phyloP scores from a whole-genome alignment of 2,329 filamentous ascomycete species.

The Calonectria hawksworthii region DNA sequence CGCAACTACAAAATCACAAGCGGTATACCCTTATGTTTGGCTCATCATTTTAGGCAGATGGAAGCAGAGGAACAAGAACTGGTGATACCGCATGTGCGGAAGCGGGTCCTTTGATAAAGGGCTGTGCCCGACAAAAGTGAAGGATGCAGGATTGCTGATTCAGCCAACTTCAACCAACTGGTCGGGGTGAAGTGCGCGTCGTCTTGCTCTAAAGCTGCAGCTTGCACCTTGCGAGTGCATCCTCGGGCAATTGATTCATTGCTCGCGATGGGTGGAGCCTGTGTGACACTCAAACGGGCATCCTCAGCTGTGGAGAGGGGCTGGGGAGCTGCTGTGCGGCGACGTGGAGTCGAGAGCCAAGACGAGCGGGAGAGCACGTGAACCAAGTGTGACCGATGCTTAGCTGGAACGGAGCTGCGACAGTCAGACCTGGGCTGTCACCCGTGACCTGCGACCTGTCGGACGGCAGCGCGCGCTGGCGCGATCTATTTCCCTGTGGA shows the following conservation, averaged over 20 bases:
- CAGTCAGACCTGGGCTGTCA: neutral
- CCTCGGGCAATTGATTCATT: conserved; percentile 18
- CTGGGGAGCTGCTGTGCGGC: conserved; percentile 16
- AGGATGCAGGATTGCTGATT: neutral
- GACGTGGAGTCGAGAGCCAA: conserved; percentile 22
- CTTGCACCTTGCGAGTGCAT: neutral
- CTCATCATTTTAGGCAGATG: neutral
- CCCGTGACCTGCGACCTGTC: conserved; percentile 32
- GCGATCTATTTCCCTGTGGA: conserved; percentile 44
- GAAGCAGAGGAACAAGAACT: neutral
- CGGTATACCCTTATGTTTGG: neutral
- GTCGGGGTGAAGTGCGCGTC: neutral
- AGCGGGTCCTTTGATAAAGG: neutral
- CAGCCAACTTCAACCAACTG: neutral
- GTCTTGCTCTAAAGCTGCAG: conserved; percentile 2
- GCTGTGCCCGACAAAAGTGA: neutral
- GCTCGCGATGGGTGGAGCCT: conserved; percentile 16
- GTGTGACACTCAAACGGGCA: conserved; percentile 15
- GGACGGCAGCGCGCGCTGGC: conserved; percentile 35
- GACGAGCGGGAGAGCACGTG: conserved; percentile 9
- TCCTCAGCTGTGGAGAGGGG: neutral
- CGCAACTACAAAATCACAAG: neutral
- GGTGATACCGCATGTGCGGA: neutral
- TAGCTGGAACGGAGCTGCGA: conserved; percentile 9
- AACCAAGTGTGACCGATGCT: conserved; percentile 9